These are phyloP conservation scores for Pythium chondricola DNA, from an alignment of 352 stramenopile genomes.

Conservation along the genomic window DNA sequence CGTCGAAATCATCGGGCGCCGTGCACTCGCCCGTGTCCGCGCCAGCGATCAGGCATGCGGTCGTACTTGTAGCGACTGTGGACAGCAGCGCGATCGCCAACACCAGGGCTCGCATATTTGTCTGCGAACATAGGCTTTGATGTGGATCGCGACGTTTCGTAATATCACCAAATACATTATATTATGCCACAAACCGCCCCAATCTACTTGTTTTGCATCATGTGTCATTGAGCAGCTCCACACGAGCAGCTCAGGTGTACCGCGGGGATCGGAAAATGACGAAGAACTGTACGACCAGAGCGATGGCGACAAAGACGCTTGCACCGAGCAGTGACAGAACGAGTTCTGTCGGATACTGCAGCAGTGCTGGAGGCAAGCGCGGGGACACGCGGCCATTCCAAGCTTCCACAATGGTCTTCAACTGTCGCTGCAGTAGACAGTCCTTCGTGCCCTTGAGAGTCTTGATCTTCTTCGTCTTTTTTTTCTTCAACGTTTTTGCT, in stretches of 20 bases:
- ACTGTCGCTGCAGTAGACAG: too few species aligned
- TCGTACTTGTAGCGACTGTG: not conserved
- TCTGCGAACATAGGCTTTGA: not conserved
- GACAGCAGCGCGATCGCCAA: not conserved
- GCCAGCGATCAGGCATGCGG: conserved; percentile 39
- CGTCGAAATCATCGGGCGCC: conserved; percentile 50
- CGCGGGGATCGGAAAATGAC: conserved; percentile 8
- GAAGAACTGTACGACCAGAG: conserved; percentile 18
- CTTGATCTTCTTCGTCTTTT: not conserved
- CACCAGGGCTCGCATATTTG: not conserved
- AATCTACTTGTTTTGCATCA: not conserved
- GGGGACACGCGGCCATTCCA: conserved; percentile 7
- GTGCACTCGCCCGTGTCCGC: conserved; percentile 59
- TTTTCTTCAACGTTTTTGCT: too few species aligned
- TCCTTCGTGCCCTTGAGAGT: too few species aligned
- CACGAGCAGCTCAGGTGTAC: too few species aligned
- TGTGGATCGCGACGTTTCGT: not conserved
- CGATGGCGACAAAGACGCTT: conserved; percentile 13
- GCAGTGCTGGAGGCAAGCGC: conserved; percentile 5
- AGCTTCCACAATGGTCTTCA: not conserved
- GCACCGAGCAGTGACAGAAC: conserved; percentile 7
- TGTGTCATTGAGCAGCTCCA: not conserved
- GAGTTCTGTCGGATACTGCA: conserved; percentile 1
- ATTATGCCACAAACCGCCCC: not conserved
- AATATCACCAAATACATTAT: not conserved